Evolutionary conservation across 2,329 filamentous ascomycete genomes (phyloP).

Genomic region (Calonectria leucothoes): DNA sequence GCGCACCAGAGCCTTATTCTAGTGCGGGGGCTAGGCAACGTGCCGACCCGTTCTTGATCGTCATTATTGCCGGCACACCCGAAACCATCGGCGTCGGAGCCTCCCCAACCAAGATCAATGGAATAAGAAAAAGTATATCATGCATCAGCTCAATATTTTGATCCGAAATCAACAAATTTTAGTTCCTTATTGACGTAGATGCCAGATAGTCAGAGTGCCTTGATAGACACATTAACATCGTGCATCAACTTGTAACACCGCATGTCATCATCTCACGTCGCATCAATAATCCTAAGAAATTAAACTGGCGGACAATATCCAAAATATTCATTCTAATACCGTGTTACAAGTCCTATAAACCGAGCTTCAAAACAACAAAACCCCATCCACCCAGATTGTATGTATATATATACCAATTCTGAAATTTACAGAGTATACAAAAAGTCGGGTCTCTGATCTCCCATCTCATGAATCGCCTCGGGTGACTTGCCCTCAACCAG

Average conservation of each 20-base stretch:
- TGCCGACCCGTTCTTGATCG: background rate
- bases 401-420: background rate
- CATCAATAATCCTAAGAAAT: slow-evolving; percentile 1
- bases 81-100: background rate
- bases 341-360: background rate
- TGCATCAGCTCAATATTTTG: background rate
- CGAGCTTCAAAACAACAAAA: background rate
- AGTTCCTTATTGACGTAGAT: background rate
- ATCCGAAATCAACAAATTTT: background rate
- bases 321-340: slow-evolving; percentile 16
- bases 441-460: slow-evolving; percentile 79
- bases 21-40: background rate
- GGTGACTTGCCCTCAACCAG: slow-evolving; percentile 73
- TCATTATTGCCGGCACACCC: background rate
- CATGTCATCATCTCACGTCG: background rate
- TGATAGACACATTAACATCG: background rate
- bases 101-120: background rate
- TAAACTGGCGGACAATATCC: background rate
- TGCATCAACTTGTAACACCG: background rate
- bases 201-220: background rate
- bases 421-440: slow-evolving; percentile 69
- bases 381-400: background rate
- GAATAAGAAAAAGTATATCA: background rate
- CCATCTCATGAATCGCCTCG: slow-evolving; percentile 72
- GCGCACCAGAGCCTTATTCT: background rate